Conservation (phyloP, 768 basidiomycete genomes). For the Chiua virens region DNA sequence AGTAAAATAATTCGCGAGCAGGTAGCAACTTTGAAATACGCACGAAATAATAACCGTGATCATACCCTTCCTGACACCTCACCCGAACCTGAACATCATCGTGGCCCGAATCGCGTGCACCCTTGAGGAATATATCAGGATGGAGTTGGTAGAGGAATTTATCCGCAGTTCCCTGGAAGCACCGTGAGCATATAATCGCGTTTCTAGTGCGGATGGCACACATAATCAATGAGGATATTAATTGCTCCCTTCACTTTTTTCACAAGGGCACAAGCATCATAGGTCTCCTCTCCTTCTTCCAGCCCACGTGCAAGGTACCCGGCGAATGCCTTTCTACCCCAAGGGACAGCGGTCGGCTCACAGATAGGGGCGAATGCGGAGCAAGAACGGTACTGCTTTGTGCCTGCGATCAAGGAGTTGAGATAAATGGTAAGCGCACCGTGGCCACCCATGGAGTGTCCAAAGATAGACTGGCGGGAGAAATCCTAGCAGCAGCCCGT, state of each 20-base stretch:
- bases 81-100: slow-evolving; percentile 77
- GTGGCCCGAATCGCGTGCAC: slow-evolving; percentile 71
- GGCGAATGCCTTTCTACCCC: slow-evolving; percentile 90
- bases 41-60: slow-evolving; percentile 90
- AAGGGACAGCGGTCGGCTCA: slow-evolving; percentile 84
- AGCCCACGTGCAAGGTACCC: slow-evolving; percentile 80
- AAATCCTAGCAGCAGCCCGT: slow-evolving; percentile 58
- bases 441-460: slow-evolving; percentile 98
- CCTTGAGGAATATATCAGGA: slow-evolving; percentile 84
- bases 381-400: slow-evolving; percentile 75
- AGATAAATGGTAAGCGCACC: slow-evolving; percentile 93
- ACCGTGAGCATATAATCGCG: background rate
- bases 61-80: slow-evolving; percentile 79
- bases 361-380: slow-evolving; percentile 87
- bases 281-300: slow-evolving; percentile 67
- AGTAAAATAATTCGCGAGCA: background rate
- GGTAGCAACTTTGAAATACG: slow-evolving; percentile 19
- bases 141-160: slow-evolving; percentile 86
- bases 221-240: slow-evolving; percentile 86
- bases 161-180: slow-evolving; percentile 69
- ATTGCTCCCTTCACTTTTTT: slow-evolving; percentile 58
- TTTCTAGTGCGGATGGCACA: slow-evolving; percentile 32
- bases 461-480: slow-evolving; percentile 82
- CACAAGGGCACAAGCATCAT: slow-evolving; percentile 89
- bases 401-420: slow-evolving; percentile 49